Evolutionary conservation across 441 rosid genomes (phyloP).

Genomic region (Populus tomentosa): DNA sequence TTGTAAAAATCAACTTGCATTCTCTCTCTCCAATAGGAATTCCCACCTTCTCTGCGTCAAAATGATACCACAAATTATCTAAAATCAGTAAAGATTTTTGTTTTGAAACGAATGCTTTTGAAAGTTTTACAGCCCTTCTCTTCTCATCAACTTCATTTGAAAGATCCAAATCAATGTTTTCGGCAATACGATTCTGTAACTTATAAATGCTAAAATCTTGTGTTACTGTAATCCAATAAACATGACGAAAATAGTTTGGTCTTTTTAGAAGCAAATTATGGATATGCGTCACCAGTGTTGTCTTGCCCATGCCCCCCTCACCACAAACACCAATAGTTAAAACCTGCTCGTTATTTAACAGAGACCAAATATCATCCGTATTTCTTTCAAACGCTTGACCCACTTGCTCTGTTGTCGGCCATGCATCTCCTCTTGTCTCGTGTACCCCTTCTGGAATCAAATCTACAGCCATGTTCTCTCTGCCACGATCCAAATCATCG

Average conservation of each 20-base stretch:
- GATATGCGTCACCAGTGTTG: background rate
- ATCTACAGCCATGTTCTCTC: background rate
- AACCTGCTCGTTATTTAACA: background rate
- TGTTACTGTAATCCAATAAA: background rate
- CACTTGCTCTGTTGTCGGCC: background rate
- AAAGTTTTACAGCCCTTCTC: background rate
- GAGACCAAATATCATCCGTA: background rate
- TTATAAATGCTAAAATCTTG: background rate
- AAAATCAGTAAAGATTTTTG: background rate
- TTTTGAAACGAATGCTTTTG: background rate
- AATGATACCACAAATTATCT: background rate
- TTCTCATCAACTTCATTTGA: background rate
- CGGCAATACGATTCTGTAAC: background rate
- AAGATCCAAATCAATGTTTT: background rate
- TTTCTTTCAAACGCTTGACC: background rate
- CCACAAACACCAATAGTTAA: slow-evolving; percentile 3
- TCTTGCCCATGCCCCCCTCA: background rate
- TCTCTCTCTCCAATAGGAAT: background rate
- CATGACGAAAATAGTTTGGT: background rate
- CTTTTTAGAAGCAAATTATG: background rate
- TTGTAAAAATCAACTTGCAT: slow-evolving; percentile 1
- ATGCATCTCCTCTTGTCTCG: background rate
- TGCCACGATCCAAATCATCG: background rate
- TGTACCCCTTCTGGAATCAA: background rate
- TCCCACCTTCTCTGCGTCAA: background rate